A percentile compares a stretch with the other conserved stretches of the same genome.
Conservation (phyloP, 2,329 filamentous ascomycete species). For the Colletotrichum sp. region DNA sequence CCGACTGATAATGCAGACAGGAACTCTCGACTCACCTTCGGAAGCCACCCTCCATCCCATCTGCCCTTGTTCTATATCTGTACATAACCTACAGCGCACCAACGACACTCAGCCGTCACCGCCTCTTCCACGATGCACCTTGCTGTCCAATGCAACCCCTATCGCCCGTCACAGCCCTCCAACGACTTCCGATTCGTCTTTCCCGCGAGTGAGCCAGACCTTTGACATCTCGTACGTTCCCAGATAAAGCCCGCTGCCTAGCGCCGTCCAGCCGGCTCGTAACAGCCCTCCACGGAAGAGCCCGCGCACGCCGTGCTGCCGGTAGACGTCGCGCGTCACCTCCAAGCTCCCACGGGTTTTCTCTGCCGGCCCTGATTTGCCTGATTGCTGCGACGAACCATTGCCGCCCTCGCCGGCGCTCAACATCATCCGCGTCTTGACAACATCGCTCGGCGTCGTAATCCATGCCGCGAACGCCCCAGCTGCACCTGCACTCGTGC, state of each 20-base stretch:
- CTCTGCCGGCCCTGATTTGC: not conserved
- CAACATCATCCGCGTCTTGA: slow-evolving; percentile 91
- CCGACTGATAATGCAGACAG: not conserved
- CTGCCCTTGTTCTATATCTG: not conserved
- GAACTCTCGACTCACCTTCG: not conserved
- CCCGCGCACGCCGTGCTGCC: slow-evolving; percentile 71
- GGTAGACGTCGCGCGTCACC: slow-evolving; percentile 69
- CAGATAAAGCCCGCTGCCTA: slow-evolving; percentile 84
- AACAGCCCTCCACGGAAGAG: slow-evolving; percentile 79
- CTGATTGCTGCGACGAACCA: not conserved
- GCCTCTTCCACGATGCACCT: not conserved
- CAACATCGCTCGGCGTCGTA: slow-evolving; percentile 89
- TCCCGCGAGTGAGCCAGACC: slow-evolving; percentile 58
- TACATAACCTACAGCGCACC: not conserved
- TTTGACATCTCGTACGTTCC: slow-evolving; percentile 85
- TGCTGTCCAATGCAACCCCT: not conserved
- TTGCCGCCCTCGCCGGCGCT: slow-evolving; percentile 49
- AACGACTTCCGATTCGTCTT: slow-evolving; percentile 45
- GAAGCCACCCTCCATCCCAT: not conserved
- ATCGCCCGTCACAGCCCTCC: slow-evolving; percentile 23
- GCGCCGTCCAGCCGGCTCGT: slow-evolving; percentile 78
- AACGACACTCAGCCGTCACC: not conserved
- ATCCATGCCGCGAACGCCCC: slow-evolving; percentile 77
- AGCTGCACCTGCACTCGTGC: slow-evolving; percentile 73
- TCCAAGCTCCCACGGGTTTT: slow-evolving; percentile 49